Percentiles rank a stretch among this genome's conserved stretches.
Conservation (phyloP, 140 eudicot species). For the Erigeron philadelphicus region DNA sequence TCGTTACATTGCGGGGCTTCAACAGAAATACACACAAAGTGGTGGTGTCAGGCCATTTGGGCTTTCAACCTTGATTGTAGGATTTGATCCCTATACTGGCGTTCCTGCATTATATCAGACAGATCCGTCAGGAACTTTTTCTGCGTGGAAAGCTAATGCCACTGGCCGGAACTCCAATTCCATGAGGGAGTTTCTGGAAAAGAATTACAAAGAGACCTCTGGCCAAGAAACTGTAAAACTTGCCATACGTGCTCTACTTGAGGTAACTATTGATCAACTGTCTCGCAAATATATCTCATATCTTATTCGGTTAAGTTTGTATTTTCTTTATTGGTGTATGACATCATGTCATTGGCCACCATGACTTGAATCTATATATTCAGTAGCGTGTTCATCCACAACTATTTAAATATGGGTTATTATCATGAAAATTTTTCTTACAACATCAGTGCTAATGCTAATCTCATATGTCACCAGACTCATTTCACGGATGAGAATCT, state of each 20-base stretch:
- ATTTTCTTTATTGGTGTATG: background rate
- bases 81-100: slow-evolving; percentile 80
- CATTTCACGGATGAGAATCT: no score
- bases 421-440: no score
- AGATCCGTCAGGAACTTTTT: slow-evolving; percentile 93
- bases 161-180: slow-evolving; percentile 95
- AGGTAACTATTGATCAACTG: slow-evolving; percentile 41
- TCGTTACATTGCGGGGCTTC: slow-evolving; percentile 94
- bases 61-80: slow-evolving; percentile 84
- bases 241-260: slow-evolving; percentile 83
- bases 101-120: slow-evolving; percentile 87
- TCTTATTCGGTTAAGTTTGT: background rate
- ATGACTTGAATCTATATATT: background rate
- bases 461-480: no score
- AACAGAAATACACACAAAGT: slow-evolving; percentile 94
- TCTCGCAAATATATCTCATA: background rate
- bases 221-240: slow-evolving; percentile 85
- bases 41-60: slow-evolving; percentile 99
- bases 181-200: slow-evolving; percentile 73
- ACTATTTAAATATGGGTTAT: background rate
- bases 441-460: background rate
- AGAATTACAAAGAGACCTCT: slow-evolving; percentile 88
- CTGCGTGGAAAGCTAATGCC: slow-evolving; percentile 98
- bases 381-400: background rate
- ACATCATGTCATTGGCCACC: background rate